A percentile compares a stretch with the other conserved stretches of the same genome.
Conservation (phyloP, 2,329 filamentous ascomycete genomes). For the Ceratocystis cacaofunesta region DNA sequence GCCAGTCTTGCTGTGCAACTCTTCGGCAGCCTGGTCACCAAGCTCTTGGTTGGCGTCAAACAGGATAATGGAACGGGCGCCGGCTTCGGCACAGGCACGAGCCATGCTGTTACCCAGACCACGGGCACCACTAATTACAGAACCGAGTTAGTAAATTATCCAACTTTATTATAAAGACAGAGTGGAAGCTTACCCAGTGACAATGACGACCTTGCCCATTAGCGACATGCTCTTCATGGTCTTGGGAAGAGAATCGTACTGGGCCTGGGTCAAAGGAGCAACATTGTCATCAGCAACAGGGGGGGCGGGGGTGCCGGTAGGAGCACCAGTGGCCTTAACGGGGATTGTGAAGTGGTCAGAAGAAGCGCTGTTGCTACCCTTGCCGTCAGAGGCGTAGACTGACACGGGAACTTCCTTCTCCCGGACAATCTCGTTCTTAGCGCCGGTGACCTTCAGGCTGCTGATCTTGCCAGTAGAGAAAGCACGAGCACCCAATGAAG, state of each 20-base stretch:
- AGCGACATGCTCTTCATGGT: conserved; percentile 57
- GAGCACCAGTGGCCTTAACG: conserved; percentile 32
- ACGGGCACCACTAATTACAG: conserved; percentile 46
- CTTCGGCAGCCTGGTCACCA: conserved; percentile 52
- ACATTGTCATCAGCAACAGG: conserved; percentile 33
- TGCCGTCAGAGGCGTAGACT: conserved; percentile 34
- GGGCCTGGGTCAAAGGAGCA: conserved; percentile 36
- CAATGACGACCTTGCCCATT: conserved; percentile 53
- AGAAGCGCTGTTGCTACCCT: conserved; percentile 27
- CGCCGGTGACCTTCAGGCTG: conserved; percentile 20
- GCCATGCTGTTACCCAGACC: conserved; percentile 70
- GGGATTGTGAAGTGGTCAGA: conserved; percentile 42
- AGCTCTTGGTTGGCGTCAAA: conserved; percentile 65
- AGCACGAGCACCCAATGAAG: conserved; percentile 9
- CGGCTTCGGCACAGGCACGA: conserved; percentile 59
- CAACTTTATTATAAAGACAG: not conserved
- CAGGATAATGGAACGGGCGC: conserved; percentile 57
- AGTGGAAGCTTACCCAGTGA: conserved; percentile 46
- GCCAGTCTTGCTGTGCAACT: conserved; percentile 57
- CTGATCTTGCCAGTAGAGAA: conserved; percentile 12
- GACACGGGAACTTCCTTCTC: conserved; percentile 44
- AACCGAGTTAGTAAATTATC: not conserved
- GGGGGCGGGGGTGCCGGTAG: conserved; percentile 28
- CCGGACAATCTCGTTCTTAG: conserved; percentile 37
- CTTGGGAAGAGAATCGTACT: conserved; percentile 42